Evolutionary conservation across 495 filamentous ascomycete genomes (phyloP), one percentile per base, ranked within the genome.

Genomic region (Hypoxylon crocopeplum): DNA sequence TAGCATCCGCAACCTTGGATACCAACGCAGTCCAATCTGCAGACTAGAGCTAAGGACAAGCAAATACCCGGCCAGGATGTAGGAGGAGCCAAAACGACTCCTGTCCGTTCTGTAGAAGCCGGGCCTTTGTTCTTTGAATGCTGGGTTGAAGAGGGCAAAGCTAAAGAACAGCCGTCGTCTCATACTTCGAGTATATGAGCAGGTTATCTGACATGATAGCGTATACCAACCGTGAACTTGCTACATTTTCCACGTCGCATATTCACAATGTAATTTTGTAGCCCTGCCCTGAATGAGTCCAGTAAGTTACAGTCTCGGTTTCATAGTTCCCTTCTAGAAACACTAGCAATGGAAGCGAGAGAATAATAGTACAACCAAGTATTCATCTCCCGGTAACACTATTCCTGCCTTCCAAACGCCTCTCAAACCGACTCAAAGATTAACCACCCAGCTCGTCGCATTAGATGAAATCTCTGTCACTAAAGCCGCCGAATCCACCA

Each of bases 1-100:
- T 17, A 79, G 73, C 82, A 87, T 68, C 85, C 85, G 3, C 86
- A 88, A 72, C 78, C 83, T 4, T 90, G 86, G 86, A 81, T 90
- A 20, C 85, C 87, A 4, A 79, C 82, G 1, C 72, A 84, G 61
- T 75, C 82, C 16, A 75, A 68, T 39, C 59, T 80, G 4, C 78
- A 79, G 51, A 72, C 77, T 0, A 68, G 67, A n/a, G 70, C 72
- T 19, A 72, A 64, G 41, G 70, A 68, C 16, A 71, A 54, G 13
- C 67, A 57, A 36, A 66, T 56, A 21, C 51, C 66, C 17, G 74
- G 72, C 8, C 66, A 69, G 30, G 78, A 79, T 44, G 51, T 79
- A n/a, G 73, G 72, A 5, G 81, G 79, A 3, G 64, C 68, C 6
- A 79, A 66, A 52, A 83, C 78, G 0, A 80, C 71, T 17, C 80